Conservation (phyloP, 805 yeast species). For the Priceomyces castillae region DNA sequence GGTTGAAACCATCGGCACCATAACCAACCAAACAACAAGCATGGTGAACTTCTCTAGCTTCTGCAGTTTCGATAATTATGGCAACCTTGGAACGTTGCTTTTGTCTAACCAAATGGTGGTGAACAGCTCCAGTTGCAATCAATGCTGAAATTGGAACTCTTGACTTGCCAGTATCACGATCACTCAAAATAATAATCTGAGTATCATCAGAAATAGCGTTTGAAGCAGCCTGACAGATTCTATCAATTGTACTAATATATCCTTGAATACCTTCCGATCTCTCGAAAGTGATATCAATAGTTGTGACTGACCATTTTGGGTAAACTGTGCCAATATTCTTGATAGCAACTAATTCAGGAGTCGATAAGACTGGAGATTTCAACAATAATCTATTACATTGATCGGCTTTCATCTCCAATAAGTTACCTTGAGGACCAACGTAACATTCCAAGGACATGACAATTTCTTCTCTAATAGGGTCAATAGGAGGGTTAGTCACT, state of each 20-base stretch:
- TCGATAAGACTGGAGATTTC: conserved; percentile 77
- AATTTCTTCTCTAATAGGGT: conserved; percentile 93
- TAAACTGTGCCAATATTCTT: conserved; percentile 67
- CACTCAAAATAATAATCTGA: conserved; percentile 76
- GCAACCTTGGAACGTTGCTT: conserved; percentile 97
- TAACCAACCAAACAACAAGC: conserved; percentile 92
- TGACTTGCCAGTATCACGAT: conserved; percentile 55
- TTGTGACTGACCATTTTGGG: conserved; percentile 82
- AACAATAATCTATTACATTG: conserved; percentile 89
- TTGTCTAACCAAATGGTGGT: conserved; percentile 92
- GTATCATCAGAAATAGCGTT: conserved; percentile 74
- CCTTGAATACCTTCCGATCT: conserved; percentile 83
- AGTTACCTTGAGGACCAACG: conserved; percentile 97
- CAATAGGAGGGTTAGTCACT: conserved; percentile 98
- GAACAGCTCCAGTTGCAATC: conserved; percentile 95
- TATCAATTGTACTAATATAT: conserved; percentile 78
- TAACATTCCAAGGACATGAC: conserved; percentile 97
- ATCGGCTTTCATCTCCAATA: conserved; percentile 85
- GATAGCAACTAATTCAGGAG: conserved; percentile 72
- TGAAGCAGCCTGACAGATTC: conserved; percentile 83
- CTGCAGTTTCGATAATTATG: conserved; percentile 87
- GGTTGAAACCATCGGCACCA: conserved; percentile 96
- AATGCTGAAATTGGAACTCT: conserved; percentile 82
- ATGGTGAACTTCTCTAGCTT: conserved; percentile 97
- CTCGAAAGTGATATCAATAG: conserved; percentile 84